These are phyloP conservation scores for Westerdykella ornata DNA, from an alignment of 2,329 filamentous ascomycete species.

Conservation along the genomic window DNA sequence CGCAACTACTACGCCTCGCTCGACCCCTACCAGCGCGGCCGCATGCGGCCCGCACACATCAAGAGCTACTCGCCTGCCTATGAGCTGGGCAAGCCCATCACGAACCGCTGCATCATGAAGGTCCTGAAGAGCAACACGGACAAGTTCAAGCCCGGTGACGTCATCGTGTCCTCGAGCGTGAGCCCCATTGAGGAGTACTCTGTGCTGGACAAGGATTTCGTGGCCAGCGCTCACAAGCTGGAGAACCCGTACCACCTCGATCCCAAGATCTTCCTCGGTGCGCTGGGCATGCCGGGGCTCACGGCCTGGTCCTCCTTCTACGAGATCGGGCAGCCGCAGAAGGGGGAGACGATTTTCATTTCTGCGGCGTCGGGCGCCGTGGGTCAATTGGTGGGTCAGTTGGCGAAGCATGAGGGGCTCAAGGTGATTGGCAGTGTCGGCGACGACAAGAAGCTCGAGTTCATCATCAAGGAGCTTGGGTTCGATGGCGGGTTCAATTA, in stretches of 20 bases:
- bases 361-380: constrained; percentile 75
- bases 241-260: constrained; percentile 65
- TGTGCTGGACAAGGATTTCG: constrained; percentile 45
- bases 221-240: constrained; percentile 48
- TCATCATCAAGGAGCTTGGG: constrained; percentile 60
- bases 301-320: constrained; percentile 70
- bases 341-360: constrained; percentile 76
- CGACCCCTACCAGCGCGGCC: constrained; percentile 78
- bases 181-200: constrained; percentile 65
- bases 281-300: constrained; percentile 71
- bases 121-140: constrained; percentile 63
- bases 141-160: constrained; percentile 60
- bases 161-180: constrained; percentile 48
- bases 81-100: constrained; percentile 56
- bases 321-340: constrained; percentile 66
- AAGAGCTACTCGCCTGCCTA: constrained; percentile 65
- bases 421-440: constrained; percentile 75
- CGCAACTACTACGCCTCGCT: constrained; percentile 69
- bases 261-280: constrained; percentile 61
- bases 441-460: constrained; percentile 71
- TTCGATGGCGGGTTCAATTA: constrained; percentile 81
- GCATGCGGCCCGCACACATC: constrained; percentile 59
- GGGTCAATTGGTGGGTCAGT: constrained; percentile 73
- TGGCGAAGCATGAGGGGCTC: constrained; percentile 74
- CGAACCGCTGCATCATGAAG: constrained; percentile 57